A percentile compares a stretch with the other conserved stretches of the same genome.
Conservation (phyloP, 2,329 filamentous ascomycete species). For the Talaromyces funiculosus region DNA sequence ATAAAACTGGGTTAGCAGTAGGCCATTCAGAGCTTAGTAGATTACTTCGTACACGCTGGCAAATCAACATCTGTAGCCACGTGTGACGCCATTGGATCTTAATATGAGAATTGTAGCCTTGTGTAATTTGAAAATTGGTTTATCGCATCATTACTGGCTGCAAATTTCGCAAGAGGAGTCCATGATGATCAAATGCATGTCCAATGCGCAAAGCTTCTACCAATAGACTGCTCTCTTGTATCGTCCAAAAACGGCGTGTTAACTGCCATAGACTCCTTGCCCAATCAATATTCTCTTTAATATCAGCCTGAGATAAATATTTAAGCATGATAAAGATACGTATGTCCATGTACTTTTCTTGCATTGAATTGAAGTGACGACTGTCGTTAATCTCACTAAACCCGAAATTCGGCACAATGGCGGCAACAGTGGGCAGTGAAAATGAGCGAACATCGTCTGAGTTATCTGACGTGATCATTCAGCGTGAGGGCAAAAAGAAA, state of each 20-base stretch:
- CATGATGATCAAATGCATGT: conserved; percentile 14
- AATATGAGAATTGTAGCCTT: background rate
- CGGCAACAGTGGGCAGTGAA: background rate
- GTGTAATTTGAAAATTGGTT: background rate
- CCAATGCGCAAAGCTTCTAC: background rate
- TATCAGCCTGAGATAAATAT: background rate
- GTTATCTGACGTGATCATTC: conserved; percentile 16
- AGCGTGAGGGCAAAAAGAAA: conserved; percentile 30
- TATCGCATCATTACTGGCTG: background rate
- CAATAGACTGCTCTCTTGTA: background rate
- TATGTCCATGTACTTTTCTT: background rate
- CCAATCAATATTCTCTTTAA: background rate
- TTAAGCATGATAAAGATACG: background rate
- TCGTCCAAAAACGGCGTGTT: too few relatives aligned
- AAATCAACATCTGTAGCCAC: background rate
- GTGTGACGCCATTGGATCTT: background rate
- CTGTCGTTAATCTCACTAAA: background rate
- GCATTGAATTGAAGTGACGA: background rate
- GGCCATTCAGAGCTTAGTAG: background rate
- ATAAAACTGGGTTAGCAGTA: background rate
- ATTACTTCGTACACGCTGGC: background rate
- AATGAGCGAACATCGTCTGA: conserved; percentile 13
- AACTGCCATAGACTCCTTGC: too few relatives aligned
- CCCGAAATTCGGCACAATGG: background rate
- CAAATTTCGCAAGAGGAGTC: background rate